Evolutionary conservation across 2,329 filamentous ascomycete species (phyloP).

Genomic region (Pseudonectria buxi): DNA sequence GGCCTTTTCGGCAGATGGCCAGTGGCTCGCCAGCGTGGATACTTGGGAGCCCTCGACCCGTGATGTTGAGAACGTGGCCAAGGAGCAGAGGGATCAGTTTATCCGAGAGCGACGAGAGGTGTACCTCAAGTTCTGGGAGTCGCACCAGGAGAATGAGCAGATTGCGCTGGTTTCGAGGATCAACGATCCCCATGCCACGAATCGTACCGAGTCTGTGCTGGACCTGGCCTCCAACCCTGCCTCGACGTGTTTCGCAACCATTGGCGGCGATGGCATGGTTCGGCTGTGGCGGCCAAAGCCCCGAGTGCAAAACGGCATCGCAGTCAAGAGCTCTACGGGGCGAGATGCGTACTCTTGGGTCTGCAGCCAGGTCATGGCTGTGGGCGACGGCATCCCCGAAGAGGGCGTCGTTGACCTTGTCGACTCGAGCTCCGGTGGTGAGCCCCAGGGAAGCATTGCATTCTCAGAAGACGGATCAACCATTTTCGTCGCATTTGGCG

Average conservation of each 20-base stretch:
- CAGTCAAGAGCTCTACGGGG: conserved; percentile 51
- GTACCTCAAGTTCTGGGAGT: conserved; percentile 84
- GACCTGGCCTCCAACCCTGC: conserved; percentile 66
- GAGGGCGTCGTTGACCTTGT: conserved; percentile 25
- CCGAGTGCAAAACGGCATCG: conserved; percentile 60
- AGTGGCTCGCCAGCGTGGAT: conserved; percentile 87
- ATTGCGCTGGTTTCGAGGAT: conserved; percentile 79
- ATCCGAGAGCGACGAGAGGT: conserved; percentile 58
- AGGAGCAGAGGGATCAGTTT: conserved; percentile 36
- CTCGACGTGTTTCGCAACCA: conserved; percentile 68
- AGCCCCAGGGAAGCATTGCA: conserved; percentile 57
- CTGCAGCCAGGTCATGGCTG: conserved; percentile 53
- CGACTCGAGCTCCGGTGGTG: conserved; percentile 21
- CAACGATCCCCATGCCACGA: conserved; percentile 69
- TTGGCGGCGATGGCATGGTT: conserved; percentile 73
- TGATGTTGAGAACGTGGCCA: conserved; percentile 50
- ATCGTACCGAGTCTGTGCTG: conserved; percentile 54
- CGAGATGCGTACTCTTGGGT: conserved; percentile 67
- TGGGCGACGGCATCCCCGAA: conserved; percentile 45
- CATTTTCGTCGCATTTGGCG: conserved; percentile 61
- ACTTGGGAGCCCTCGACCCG: conserved; percentile 73
- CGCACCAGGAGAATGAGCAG: conserved; percentile 47
- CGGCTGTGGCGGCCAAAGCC: conserved; percentile 75
- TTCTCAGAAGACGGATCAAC: conserved; percentile 83
- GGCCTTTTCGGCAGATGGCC: conserved; percentile 70